These are phyloP conservation scores for Thraustochytrium striatum DNA, from an alignment of 352 stramenopile species.

Conservation along the genomic window DNA sequence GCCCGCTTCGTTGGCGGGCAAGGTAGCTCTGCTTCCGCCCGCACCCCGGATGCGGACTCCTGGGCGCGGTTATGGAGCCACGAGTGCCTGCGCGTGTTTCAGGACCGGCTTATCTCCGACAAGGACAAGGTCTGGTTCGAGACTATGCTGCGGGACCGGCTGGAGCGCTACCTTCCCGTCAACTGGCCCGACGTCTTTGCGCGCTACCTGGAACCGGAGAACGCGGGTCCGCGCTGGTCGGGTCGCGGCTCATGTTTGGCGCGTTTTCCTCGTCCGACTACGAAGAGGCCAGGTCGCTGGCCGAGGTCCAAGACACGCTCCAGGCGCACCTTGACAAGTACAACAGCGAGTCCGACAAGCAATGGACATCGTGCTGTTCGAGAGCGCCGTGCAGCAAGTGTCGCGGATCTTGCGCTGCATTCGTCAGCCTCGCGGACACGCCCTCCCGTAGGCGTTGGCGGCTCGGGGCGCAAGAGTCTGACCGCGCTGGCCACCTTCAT, in stretches of 20 bases:
- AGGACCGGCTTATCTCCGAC: slow-evolving; percentile 82
- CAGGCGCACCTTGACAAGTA: slow-evolving; percentile 78
- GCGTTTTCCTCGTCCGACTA: slow-evolving; percentile 80
- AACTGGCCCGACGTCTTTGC: slow-evolving; percentile 61
- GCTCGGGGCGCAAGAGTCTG: slow-evolving; percentile 80
- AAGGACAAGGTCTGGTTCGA: slow-evolving; percentile 76
- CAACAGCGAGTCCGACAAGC: slow-evolving; percentile 52
- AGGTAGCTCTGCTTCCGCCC: slow-evolving; percentile 58
- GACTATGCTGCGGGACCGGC: slow-evolving; percentile 40
- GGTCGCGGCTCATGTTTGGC: slow-evolving; percentile 72
- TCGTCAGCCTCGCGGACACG: slow-evolving; percentile 68
- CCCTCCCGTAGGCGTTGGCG: slow-evolving; percentile 85
- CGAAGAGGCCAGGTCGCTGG: slow-evolving; percentile 72
- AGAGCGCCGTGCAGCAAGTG: slow-evolving; percentile 54
- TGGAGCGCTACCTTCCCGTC: slow-evolving; percentile 52
- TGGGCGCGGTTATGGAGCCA: slow-evolving; percentile 85
- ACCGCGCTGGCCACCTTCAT: slow-evolving; percentile 84
- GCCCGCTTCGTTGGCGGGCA: slow-evolving; percentile 66
- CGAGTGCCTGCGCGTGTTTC: slow-evolving; percentile 87
- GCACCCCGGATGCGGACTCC: slow-evolving; percentile 54
- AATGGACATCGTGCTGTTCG: slow-evolving; percentile 56
- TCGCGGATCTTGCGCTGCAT: slow-evolving; percentile 53
- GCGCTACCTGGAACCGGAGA: slow-evolving; percentile 80
- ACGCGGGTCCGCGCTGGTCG: slow-evolving; percentile 69
- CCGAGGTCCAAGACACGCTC: slow-evolving; percentile 67